A percentile compares a stretch with the other conserved stretches of the same genome.
Evolutionary conservation across 371 early-diverging fungal species (phyloP).

Genomic region (Batkoa obscura): DNA sequence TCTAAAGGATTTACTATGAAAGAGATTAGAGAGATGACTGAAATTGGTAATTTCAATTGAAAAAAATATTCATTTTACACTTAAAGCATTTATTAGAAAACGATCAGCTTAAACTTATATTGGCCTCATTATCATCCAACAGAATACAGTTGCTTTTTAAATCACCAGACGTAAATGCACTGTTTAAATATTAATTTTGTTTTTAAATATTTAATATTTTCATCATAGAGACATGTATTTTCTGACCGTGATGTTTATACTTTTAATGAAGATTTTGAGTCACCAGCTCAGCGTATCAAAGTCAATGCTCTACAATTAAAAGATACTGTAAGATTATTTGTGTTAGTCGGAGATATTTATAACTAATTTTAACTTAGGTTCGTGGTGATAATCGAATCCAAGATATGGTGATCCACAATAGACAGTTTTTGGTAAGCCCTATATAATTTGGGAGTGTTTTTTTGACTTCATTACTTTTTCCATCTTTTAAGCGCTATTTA

Average conservation of each 20-base stretch:
- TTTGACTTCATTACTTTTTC: too few species aligned
- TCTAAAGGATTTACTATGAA: constrained; percentile 24
- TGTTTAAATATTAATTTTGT: too few species aligned
- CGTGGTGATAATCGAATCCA: constrained; percentile 48
- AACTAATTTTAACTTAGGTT: constrained; percentile 9
- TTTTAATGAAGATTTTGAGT: too few species aligned
- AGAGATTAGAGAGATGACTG: constrained; percentile 40
- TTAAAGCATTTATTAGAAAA: constrained; percentile 21
- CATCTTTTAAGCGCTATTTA: too few species aligned
- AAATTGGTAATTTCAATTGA: constrained; percentile 22
- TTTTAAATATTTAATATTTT: too few species aligned
- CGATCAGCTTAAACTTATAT: constrained; percentile 48
- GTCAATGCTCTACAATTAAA: constrained; percentile 60
- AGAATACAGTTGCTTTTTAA: constrained; percentile 22
- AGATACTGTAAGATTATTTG: constrained; percentile 23
- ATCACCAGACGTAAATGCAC: too few species aligned
- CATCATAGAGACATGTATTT: too few species aligned
- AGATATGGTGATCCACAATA: constrained; percentile 53
- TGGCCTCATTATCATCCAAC: constrained; percentile 71
- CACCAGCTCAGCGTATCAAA: constrained; percentile 18
- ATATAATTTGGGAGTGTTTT: background rate
- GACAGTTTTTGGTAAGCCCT: constrained; percentile 38
- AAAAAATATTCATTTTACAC: too few species aligned
- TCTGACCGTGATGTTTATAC: too few species aligned
- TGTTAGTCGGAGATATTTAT: constrained; percentile 9